Evolutionary conservation across 139 green algal genomes (phyloP), one percentile per base, ranked within the genome.

Genomic region (Microglena sp.): DNA sequence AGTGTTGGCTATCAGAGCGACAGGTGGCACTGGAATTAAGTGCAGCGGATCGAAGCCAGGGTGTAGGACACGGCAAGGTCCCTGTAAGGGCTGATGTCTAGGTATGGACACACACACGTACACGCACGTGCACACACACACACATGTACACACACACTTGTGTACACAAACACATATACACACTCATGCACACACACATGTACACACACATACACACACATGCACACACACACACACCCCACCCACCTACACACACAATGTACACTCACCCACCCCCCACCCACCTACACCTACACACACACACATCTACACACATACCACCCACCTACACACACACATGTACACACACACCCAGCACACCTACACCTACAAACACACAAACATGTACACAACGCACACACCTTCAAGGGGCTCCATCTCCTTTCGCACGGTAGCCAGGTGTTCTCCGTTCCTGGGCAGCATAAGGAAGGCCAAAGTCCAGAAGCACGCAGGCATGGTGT

Each of bases 401-500:
- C 15, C 40, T 18, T 50, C 40, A 18, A 11, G 18, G 11, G 40
- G 15, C 15, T 18, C 40, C 40, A 50, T 11, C 40, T 50, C 40
- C 40, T 50, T 18, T 22, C 36, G 27, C 55, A 62, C 24, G 45
- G n/a, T 15, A 34, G 54, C 15, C 36, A 63, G 30, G 33, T 86
- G 66, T 0, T 18, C 7, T 2, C 1, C 1, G 60, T 91, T 74
- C 33, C 87, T 73, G 1, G 82, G 84, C 33, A 89, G 81, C 64
- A 88, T 64, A 64, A 92, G 72, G 54, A 90, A 80, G 4, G 67
- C 82, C 0, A 83, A 11, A 0, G 76, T 29, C 86, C 86, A 92
- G 50, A 90, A 90, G 7, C 71, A 50, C 21, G 77, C 67, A 15
- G 84, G 79, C 6, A 86, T 67, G 0, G 71, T 82, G 67, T 92